Conservation (phyloP, 495 filamentous ascomycete genomes). For the Aspergillus ellipticus region DNA sequence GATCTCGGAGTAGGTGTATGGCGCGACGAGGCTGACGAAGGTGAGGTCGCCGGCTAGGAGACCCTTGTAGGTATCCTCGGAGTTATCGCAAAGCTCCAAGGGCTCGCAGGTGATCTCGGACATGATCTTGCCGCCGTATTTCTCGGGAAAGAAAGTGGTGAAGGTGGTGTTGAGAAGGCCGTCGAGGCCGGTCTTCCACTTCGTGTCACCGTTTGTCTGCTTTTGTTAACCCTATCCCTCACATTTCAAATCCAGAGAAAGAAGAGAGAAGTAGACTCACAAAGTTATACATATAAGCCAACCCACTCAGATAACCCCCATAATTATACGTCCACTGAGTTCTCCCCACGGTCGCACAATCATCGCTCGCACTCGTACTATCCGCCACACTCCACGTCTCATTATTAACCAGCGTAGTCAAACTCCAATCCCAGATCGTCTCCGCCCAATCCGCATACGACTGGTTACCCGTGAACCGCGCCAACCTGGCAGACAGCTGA, state of each 20-base stretch:
- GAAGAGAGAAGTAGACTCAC: conserved; percentile 28
- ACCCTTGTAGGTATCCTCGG: conserved; percentile 72
- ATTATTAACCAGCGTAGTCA: conserved; percentile 50
- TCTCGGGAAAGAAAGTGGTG: conserved; percentile 50
- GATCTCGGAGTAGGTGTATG: conserved; percentile 54
- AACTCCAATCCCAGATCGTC: conserved; percentile 68
- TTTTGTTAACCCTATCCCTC: conserved; percentile 13
- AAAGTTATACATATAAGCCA: conserved; percentile 74
- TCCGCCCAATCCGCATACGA: conserved; percentile 75
- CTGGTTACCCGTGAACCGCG: conserved; percentile 68
- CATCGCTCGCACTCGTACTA: conserved; percentile 52
- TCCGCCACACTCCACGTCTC: conserved; percentile 59
- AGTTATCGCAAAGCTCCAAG: conserved; percentile 58
- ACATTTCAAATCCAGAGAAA: too few species aligned
- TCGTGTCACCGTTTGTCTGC: conserved; percentile 35
- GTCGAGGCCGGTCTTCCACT: conserved; percentile 56
- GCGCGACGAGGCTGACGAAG: conserved; percentile 60
- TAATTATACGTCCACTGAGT: conserved; percentile 77
- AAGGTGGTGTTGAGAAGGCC: conserved; percentile 52
- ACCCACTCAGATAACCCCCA: conserved; percentile 69
- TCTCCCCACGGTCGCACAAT: conserved; percentile 57
- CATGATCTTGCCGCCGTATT: conserved; percentile 51
- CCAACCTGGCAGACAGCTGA: conserved; percentile 70
- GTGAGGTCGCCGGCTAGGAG: conserved; percentile 69
- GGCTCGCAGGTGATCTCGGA: conserved; percentile 68